Evolutionary conservation across 2,329 filamentous ascomycete species (phyloP).

Genomic region (Colletotrichum melonis): DNA sequence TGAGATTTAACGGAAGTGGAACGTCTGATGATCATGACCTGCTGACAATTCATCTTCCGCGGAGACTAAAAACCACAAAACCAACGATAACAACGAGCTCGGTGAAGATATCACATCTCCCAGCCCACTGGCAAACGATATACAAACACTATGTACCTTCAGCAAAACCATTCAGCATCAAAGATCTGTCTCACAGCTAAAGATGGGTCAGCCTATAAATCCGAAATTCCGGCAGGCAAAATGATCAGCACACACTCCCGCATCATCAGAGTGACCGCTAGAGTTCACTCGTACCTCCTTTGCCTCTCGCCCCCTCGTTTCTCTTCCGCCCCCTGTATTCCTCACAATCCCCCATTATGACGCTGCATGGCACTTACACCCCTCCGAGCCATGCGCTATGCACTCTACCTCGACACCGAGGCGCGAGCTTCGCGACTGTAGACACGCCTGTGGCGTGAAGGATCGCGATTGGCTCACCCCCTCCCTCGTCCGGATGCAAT

Average conservation of each 20-base stretch:
- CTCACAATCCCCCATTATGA: background rate
- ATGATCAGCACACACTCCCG: background rate
- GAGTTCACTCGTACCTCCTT: background rate
- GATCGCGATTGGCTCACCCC: background rate
- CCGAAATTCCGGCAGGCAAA: background rate
- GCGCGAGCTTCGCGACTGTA: background rate
- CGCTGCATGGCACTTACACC: background rate
- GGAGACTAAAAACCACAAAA: background rate
- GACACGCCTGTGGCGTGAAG: conserved; percentile 19
- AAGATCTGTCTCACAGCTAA: background rate
- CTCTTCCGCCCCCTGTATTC: background rate
- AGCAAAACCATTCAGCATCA: background rate
- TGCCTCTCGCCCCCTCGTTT: background rate
- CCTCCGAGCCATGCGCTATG: conserved; percentile 1
- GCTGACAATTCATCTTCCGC: background rate
- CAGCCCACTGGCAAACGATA: background rate
- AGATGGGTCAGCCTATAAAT: background rate
- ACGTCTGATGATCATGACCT: background rate
- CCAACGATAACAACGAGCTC: background rate
- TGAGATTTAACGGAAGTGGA: background rate
- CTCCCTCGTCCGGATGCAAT: background rate
- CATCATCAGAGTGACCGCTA: background rate
- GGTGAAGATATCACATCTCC: background rate
- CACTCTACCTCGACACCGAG: conserved; percentile 21
- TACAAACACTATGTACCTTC: background rate